Base-by-base conservation (phyloP, 441 rosid species). In the Biscutella laevigata region DNA sequence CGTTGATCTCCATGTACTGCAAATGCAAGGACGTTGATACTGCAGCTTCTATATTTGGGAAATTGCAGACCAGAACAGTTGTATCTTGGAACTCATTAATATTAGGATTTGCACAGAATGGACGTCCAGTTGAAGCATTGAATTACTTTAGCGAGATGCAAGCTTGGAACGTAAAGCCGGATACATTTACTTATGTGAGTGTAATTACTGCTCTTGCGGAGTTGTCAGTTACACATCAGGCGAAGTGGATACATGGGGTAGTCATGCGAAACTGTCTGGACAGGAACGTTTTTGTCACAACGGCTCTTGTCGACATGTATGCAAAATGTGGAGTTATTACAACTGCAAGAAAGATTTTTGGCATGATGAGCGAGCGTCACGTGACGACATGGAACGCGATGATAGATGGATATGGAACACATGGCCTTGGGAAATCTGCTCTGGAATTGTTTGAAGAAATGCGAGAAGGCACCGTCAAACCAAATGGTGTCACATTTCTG, bases 41-140 rank as follows among this genome's bases (percentile, higher is more conserved):
- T 33, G 87, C 91, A 29, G 75, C 74, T 10, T 68, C 62, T 27
- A 67, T 80, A 26, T 81, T 83, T 42, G 16, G 49, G 61, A 75
- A 75, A 44, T 24, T 78, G 68, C 42, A 5, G 37, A 58, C 52
- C 24, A 78, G 69, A 67, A 80, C 85, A 4, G 60, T 69, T 19
- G 87, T 80, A 25, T 83, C 88, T 41, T 84, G 88, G 92, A 84
- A 84, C 60, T 79, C 92, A 5, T 72, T 84, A 79, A 81, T 81
- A 59, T 69, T 75, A 66, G 92, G 92, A 36, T 79, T 67, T 54
- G 83, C 86, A 14, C 92, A 81, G 54, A 84, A 77, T 24, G 77
- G 82, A 20, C 34, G 67, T 8, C 74, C 77, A 3, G 62, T 66
- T 7, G 77, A 83, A 52, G 82, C 87, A 51, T 68, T 81, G 56